Evolutionary conservation across 2,329 filamentous ascomycete genomes (phyloP).

Genomic region (Zymoseptoria crescenta): DNA sequence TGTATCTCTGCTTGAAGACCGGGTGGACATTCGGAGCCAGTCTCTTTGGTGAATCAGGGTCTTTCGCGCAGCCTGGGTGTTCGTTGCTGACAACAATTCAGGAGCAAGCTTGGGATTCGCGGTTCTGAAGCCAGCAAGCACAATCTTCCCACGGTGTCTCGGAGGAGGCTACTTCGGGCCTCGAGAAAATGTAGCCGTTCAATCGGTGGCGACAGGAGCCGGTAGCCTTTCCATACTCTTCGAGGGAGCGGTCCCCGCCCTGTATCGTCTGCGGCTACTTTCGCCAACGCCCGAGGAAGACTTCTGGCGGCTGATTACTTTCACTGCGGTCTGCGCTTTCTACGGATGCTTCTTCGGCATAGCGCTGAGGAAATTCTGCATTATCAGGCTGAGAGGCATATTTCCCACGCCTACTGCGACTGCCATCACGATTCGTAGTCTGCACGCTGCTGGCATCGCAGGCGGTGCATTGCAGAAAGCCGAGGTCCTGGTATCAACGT

Average conservation of each 20-base stretch:
- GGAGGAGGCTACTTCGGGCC: constrained; percentile 49
- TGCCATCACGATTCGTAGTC: constrained; percentile 53
- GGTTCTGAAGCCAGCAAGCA: constrained; percentile 23
- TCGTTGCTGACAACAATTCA: background rate
- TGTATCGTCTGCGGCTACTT: constrained; percentile 49
- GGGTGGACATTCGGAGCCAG: constrained; percentile 36
- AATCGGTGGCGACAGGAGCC: constrained; percentile 51
- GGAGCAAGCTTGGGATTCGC: constrained; percentile 50
- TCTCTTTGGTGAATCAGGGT: constrained; percentile 21
- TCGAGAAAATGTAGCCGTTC: constrained; percentile 53
- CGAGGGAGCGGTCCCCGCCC: constrained; percentile 50
- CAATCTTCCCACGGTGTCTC: constrained; percentile 26
- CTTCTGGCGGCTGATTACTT: constrained; percentile 50
- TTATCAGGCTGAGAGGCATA: constrained; percentile 52
- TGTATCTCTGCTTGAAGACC: constrained; percentile 49
- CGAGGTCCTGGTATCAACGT: constrained; percentile 46
- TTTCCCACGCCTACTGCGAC: constrained; percentile 54
- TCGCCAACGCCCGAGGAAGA: constrained; percentile 45
- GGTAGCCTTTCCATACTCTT: constrained; percentile 51
- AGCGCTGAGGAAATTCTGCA: constrained; percentile 56
- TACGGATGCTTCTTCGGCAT: constrained; percentile 59
- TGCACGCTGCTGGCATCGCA: constrained; percentile 48
- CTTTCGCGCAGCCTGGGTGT: background rate
- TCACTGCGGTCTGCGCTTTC: constrained; percentile 54
- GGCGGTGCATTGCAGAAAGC: constrained; percentile 49